Evolutionary conservation across 345 rosid species (phyloP).

Genomic region (Citrus reticulata): DNA sequence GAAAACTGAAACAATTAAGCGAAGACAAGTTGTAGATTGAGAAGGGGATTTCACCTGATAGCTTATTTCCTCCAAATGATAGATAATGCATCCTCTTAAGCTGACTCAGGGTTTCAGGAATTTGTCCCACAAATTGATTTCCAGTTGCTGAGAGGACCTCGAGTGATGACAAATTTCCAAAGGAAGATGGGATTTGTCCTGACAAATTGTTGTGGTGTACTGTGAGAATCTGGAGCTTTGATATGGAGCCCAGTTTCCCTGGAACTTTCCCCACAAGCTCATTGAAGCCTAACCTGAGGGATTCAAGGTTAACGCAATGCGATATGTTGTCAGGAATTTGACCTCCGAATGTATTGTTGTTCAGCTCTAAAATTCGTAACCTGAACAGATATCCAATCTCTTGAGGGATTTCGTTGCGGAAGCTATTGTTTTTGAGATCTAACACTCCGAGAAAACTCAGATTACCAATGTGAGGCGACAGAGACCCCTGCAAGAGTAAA

Average conservation of each 20-base stretch:
- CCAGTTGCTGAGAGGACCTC: not conserved
- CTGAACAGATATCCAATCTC: conserved; percentile 6
- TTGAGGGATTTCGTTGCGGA: conserved; percentile 6
- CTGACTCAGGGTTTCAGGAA: not conserved
- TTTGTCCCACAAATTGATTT: not conserved
- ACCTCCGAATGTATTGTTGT: conserved; percentile 8
- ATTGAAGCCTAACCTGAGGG: not conserved
- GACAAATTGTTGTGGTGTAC: not conserved
- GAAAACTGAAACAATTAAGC: accelerated
- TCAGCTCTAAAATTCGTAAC: not conserved
- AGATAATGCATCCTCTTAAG: not conserved
- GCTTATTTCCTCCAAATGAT: not conserved
- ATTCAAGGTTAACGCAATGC: not conserved
- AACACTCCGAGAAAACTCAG: not conserved
- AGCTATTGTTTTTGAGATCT: conserved; percentile 7
- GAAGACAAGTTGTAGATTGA: conserved; percentile 2
- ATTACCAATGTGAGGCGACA: not conserved
- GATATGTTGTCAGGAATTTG: conserved; percentile 13
- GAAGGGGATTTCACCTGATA: conserved; percentile 1
- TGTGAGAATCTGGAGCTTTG: not conserved
- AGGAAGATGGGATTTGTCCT: conserved; percentile 4
- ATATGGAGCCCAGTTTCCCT: conserved; percentile 2
- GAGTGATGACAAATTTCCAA: conserved; percentile 24
- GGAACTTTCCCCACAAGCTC: conserved; percentile 13
- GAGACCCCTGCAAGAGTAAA: not conserved